Base-by-base conservation (phyloP, 2,329 filamentous ascomycete genomes). In the Talaromyces marneffei region DNA sequence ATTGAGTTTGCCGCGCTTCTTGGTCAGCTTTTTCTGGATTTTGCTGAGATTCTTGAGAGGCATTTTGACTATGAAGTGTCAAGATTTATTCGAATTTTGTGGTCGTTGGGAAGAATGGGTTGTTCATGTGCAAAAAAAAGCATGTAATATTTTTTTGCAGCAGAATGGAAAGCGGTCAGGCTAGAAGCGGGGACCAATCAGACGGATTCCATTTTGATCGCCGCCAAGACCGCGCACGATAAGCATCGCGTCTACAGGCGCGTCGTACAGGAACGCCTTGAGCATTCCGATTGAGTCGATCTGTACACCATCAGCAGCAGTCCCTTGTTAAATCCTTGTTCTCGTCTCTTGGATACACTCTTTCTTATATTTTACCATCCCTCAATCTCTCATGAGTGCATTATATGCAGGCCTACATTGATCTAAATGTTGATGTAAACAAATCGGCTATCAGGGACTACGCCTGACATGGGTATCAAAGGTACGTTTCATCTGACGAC, bases 11-110 rank as follows among this genome's bases (percentile, higher is more conserved):
- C 86, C 62, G 66, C 89, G 86, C 83, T 97, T 97, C 80, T 96
- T 96, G 35, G 86, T 80, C 66, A 97, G 93, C 66, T 91, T 86
- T 79, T 97, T 97, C 65, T 89, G 85, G 20, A 94, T 89, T 74
- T 97, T 97, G 65, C 85, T 79, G 6, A 97, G 78, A 48, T 87
- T 85, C 71, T 86, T 88, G 46, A 62, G 53, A 14, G 90, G 84
- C 92, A 96, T 96, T 27, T 23, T 61, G 40, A 18, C 23, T 40
- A 23, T 44, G 33, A 39, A 12, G 9, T 4, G 9, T 18, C 4
- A 7, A 23, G 25, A 50, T 20, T 29, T 18, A 46, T 60, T 29
- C 14, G 12, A 14, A 14, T 6, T 7, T 7, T 2, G n/a, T 9
- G n/a, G 18, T 20, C 14, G 14, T 35, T 35, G n/a, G 5, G 5